Evolutionary conservation across 2,329 filamentous ascomycete species (phyloP).

Genomic region (Nakataea oryzae): DNA sequence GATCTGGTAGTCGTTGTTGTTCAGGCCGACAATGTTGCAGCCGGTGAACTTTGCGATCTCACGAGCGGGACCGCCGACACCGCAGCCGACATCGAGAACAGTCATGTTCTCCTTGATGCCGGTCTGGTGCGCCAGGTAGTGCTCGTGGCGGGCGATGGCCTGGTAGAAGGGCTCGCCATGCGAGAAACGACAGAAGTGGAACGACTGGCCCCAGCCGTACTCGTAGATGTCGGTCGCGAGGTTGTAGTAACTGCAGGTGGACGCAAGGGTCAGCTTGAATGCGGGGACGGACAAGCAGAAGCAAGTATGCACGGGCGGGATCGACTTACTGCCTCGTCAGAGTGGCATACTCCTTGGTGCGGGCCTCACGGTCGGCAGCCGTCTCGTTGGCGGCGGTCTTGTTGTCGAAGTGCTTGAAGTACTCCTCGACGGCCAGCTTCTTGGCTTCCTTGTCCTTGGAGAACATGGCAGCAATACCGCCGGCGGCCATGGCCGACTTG

Average conservation of each 20-base stretch:
- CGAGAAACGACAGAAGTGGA: conserved; percentile 96
- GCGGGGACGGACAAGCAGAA: neutral
- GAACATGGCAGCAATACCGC: conserved; percentile 75
- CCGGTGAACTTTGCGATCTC: conserved; percentile 96
- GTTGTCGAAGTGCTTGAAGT: conserved; percentile 83
- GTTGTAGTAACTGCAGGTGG: conserved; percentile 70
- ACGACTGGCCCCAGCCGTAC: conserved; percentile 91
- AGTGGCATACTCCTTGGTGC: conserved; percentile 82
- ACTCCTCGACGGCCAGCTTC: conserved; percentile 62
- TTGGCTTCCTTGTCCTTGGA: conserved; percentile 56
- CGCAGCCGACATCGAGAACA: conserved; percentile 92
- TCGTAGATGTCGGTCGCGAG: conserved; percentile 94
- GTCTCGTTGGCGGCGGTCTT: conserved; percentile 69
- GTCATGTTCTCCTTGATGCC: conserved; percentile 77
- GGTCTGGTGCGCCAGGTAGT: conserved; percentile 89
- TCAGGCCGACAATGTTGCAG: conserved; percentile 79
- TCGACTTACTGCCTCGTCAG: conserved; percentile 74
- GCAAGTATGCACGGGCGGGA: neutral
- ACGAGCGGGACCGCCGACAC: conserved; percentile 87
- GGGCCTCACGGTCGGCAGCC: conserved; percentile 67
- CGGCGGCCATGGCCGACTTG: conserved; percentile 54
- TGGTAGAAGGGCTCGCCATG: conserved; percentile 78
- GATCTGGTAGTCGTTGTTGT: conserved; percentile 99
- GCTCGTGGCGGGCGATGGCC: conserved; percentile 91
- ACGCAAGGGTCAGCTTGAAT: neutral